Evolutionary conservation across 31 red algal genomes (phyloP).

Genomic region (Porphyra umbilicalis): DNA sequence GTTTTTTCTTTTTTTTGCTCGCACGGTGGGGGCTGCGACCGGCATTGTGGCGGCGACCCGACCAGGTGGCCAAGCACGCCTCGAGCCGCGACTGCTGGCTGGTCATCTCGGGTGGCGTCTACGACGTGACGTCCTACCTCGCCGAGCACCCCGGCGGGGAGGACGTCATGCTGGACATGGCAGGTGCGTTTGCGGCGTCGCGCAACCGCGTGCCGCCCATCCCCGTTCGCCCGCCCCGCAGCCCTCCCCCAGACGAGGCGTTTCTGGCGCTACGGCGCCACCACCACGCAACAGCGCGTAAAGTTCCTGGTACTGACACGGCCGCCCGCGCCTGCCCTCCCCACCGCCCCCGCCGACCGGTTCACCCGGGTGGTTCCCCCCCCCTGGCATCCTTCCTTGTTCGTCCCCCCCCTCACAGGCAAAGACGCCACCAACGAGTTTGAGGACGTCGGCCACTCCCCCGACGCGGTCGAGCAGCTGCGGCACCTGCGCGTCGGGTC

Average conservation of each 20-base stretch:
- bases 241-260: not conserved
- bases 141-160: slow-evolving; percentile 37
- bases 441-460: slow-evolving; percentile 37
- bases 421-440: slow-evolving; percentile 39
- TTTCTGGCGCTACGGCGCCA: not conserved
- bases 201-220: not conserved
- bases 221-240: not conserved
- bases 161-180: slow-evolving; percentile 29
- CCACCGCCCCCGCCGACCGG: not conserved
- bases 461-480: slow-evolving; percentile 22
- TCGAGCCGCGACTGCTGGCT: slow-evolving; percentile 18
- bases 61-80: slow-evolving; percentile 26
- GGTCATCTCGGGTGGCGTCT: slow-evolving; percentile 19
- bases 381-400: not conserved
- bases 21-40: too few relatives aligned
- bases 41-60: not conserved
- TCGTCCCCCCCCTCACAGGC: not conserved
- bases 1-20: too few relatives aligned
- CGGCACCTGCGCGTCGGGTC: slow-evolving; percentile 7
- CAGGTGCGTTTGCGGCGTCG: not conserved
- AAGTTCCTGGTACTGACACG: not conserved
- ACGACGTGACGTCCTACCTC: slow-evolving; percentile 19
- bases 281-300: too few relatives aligned
- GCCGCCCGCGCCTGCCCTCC: not conserved
- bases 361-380: not conserved